Evolutionary conservation across 78 protist genomes (phyloP).

Genomic region (Tieghemostelium lacteum): DNA sequence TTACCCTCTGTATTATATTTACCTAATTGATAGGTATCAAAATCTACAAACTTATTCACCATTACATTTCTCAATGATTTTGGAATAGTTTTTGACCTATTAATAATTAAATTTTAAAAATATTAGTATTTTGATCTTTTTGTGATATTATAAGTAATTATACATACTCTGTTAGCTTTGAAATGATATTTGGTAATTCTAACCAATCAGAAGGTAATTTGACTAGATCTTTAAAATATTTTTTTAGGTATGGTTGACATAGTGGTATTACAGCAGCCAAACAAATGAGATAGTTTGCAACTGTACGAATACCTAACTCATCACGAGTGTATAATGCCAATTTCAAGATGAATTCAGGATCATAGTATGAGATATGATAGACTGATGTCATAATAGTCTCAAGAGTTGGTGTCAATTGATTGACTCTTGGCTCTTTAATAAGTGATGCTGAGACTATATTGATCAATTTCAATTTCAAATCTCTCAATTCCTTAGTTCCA

Average conservation of each 20-base stretch:
- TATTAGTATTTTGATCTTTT: not conserved
- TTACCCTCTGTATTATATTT: constrained; percentile 90
- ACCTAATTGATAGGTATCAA: constrained; percentile 90
- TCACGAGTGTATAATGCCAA: constrained; percentile 84
- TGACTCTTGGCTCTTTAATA: constrained; percentile 83
- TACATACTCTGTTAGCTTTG: constrained; percentile 58
- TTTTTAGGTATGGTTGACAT: constrained; percentile 70
- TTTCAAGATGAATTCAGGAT: constrained; percentile 90
- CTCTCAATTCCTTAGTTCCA: constrained; percentile 4
- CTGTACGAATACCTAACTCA: constrained; percentile 87
- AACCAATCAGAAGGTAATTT: constrained; percentile 92
- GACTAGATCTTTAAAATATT: constrained; percentile 65
- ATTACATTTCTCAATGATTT: constrained; percentile 88
- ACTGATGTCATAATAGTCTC: constrained; percentile 24
- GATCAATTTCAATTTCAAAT: constrained; percentile 64
- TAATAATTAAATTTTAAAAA: not conserved
- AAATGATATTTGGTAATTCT: constrained; percentile 76
- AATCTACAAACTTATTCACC: constrained; percentile 84
- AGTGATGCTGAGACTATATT: constrained; percentile 83
- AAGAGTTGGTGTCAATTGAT: constrained; percentile 42
- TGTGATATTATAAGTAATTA: not conserved
- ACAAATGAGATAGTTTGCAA: constrained; percentile 85
- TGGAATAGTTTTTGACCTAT: constrained; percentile 67
- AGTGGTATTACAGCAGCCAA: constrained; percentile 47
- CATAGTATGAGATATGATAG: constrained; percentile 32